Evolutionary conservation across 2,329 filamentous ascomycete genomes (phyloP).

Genomic region (Corinectria fuckeliana): DNA sequence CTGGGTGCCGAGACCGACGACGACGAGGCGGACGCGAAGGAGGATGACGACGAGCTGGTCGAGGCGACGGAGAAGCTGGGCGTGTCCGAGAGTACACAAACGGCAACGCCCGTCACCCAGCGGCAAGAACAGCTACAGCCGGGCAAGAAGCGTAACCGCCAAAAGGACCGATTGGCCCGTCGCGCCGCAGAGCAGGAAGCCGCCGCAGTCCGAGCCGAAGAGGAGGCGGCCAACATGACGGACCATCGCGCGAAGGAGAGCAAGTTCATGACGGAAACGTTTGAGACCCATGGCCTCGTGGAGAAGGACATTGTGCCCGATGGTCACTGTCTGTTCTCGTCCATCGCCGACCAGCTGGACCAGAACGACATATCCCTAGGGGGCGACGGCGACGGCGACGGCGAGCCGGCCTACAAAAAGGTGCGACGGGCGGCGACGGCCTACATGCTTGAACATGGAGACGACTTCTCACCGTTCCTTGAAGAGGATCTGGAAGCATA

Average conservation of each 20-base stretch:
- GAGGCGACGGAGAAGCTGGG: conserved; percentile 33
- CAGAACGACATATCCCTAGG: conserved; percentile 55
- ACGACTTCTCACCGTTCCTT: conserved; percentile 86
- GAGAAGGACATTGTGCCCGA: conserved; percentile 87
- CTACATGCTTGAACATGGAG: conserved; percentile 76
- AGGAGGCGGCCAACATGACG: conserved; percentile 77
- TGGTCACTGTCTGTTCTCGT: conserved; percentile 93
- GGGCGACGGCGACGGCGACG: conserved; percentile 12
- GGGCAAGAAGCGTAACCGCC: conserved; percentile 82
- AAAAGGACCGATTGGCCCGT: conserved; percentile 89
- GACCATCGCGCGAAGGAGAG: conserved; percentile 76
- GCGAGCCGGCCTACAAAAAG: conserved; percentile 62
- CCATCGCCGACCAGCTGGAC: conserved; percentile 82
- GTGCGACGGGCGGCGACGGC: conserved; percentile 76
- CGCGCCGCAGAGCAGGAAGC: conserved; percentile 85
- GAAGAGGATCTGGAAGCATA: conserved; percentile 81
- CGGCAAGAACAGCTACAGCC: conserved; percentile 32
- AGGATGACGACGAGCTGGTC: conserved; percentile 25
- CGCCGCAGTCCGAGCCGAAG: conserved; percentile 68
- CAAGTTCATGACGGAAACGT: conserved; percentile 70
- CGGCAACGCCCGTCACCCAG: not conserved
- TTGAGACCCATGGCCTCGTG: conserved; percentile 67
- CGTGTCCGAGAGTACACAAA: conserved; percentile 13
- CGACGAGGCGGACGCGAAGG: conserved; percentile 23
- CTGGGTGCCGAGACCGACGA: conserved; percentile 42